Evolutionary conservation across 1,284 basidiomycete species (phyloP), one percentile per base, ranked within the genome.

Genomic region (Sporisorium reilianum): DNA sequence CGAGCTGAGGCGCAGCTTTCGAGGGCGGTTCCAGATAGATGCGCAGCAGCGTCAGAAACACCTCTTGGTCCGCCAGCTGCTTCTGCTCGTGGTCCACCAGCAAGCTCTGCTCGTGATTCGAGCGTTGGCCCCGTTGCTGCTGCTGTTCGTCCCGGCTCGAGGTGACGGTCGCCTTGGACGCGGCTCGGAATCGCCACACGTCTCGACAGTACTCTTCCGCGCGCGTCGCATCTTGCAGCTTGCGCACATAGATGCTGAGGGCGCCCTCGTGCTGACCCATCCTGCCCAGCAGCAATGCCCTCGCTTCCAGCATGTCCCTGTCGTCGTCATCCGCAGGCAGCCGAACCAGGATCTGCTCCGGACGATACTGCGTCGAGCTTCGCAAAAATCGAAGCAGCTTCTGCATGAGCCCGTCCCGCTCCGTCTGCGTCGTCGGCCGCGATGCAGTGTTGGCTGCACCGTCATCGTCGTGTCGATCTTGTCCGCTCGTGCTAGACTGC

Each of bases 221-320:
- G 65, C 93, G 93, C 14, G 86, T 72, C 82, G 91, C 92, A 81
- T 96, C 92, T 36, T 90, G 88, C 28, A 97, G 87, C 46, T 90
- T 89, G 81, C 96, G 92, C 1, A 95, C 94, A 84, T 98, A 98
- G 26, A 97, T 89, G 80, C 93, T 91, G 25, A 99, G 89, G 0
- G 96, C 96, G 65, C 91, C 93, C 77, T 96, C 93, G 79, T 99
- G 95, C 64, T 93, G 90, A 0, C 93, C 94, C 65, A 98, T 88
- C 22, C 92, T 89, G 3, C 96, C 97, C 5, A 98, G 87, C 4
- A 99, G 88, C 59, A 96, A 90, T 0, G 97, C 96, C 40, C 94
- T 90, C 1, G 93, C 93, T 83, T 96, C 93, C 14, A 77, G 71
- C 56, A 78, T 66, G 46, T 78, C 78, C 74, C 93, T 93, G 91